Evolutionary conservation across 1,139 yeast genomes (phyloP).

Genomic region (Pichia sp.): DNA sequence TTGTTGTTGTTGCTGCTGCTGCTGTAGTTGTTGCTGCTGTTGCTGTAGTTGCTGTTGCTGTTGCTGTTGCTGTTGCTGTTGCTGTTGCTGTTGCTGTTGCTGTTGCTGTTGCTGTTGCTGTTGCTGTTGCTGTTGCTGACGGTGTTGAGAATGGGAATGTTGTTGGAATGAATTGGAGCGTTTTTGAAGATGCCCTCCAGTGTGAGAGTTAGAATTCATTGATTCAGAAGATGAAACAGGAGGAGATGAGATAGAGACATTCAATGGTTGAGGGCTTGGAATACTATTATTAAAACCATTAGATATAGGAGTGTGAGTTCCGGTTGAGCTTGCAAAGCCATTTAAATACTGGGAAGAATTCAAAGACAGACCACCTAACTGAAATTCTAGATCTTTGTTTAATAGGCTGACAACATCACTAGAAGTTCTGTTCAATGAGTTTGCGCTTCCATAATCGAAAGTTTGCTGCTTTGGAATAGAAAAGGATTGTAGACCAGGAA

Average conservation of each 20-base stretch:
- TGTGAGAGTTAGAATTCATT: conserved; percentile 1
- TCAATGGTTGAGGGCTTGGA: conserved; percentile 13
- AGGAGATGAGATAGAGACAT: conserved; percentile 12
- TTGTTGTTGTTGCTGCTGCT: conserved; percentile 1
- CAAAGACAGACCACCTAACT: conserved; percentile 18
- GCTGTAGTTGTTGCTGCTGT: conserved; percentile 1
- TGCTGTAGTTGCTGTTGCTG: not conserved
- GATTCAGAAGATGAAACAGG: conserved; percentile 14
- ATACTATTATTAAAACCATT: not conserved
- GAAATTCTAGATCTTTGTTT: conserved; percentile 22
- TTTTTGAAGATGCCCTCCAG: conserved; percentile 1
- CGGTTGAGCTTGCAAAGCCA: conserved; percentile 3
- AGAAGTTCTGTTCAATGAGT: conserved; percentile 10
- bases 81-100: not conserved
- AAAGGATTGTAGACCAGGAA: conserved; percentile 7
- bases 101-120: conserved; percentile 1
- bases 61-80: conserved; percentile 3
- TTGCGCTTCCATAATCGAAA: conserved; percentile 10
- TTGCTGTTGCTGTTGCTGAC: conserved; percentile 1
- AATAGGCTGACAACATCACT: conserved; percentile 16
- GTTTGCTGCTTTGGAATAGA: conserved; percentile 1
- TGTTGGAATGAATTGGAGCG: conserved; percentile 7
- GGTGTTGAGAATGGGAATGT: not conserved
- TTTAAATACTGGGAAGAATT: conserved; percentile 9
- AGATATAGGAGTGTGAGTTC: not conserved